Percentiles rank a stretch among this genome's conserved stretches.
phyloP scores from a whole-genome alignment of 305 asterid species.

The Solanum hybrid region DNA sequence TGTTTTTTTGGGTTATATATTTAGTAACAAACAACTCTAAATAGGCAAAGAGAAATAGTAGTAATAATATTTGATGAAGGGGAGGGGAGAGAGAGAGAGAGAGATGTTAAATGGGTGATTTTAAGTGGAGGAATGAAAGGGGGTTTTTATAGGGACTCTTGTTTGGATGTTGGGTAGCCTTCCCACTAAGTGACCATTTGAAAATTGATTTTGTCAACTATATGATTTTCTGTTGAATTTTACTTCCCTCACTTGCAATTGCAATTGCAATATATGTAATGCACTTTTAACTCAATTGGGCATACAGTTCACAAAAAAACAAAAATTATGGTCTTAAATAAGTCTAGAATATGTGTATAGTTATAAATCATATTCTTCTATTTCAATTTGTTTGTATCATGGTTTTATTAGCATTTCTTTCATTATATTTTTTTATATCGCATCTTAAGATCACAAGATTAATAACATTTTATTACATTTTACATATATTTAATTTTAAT shows the following conservation, averaged over 20 bases:
- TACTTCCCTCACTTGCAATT: background rate
- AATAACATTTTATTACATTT: no score
- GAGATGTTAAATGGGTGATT: background rate
- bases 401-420: background rate
- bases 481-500: no score
- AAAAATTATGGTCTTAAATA: background rate
- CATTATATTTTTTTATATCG: background rate
- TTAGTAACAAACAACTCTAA: background rate
- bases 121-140: background rate
- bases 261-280: background rate
- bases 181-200: background rate
- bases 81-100: background rate
- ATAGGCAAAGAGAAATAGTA: background rate
- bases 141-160: constrained; percentile 8
- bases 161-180: background rate
- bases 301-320: background rate
- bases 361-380: background rate
- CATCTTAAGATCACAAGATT: background rate
- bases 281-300: background rate
- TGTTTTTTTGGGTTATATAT: background rate
- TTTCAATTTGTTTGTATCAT: background rate
- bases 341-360: background rate
- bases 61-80: background rate
- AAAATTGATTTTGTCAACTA: background rate
- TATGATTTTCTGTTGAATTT: background rate